Evolutionary conservation across 345 rosid species (phyloP), one percentile per base, ranked within the genome.

Genomic region (Eutrema heterophyllum): DNA sequence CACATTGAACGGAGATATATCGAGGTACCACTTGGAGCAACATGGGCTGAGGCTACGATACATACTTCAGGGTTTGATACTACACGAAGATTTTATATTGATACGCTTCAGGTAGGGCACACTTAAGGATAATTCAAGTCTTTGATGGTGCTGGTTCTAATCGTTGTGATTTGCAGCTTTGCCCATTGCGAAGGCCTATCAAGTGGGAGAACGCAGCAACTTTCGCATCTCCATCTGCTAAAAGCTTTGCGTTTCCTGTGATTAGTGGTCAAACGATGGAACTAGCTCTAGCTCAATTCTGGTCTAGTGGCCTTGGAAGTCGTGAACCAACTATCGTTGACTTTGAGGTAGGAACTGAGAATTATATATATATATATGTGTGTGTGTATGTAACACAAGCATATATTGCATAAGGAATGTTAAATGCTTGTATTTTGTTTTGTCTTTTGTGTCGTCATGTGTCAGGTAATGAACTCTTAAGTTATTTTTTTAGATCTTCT

Each of bases 271-370:
- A 81, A 81, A 92, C 97, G 39, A 86, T 90, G 96, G 99, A 95
- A 82, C 83, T 95, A 74, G 89, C 87, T 63, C 68, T 95, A 78
- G 97, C 99, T 76, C 99, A 92, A 80, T 95, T 90, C 79, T 92
- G 99, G 98, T 87, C 97, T 59, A 95, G 99, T 80, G 99, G 99
- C 71, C 82, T 90, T 63, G 99, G 96, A 74, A 95, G 98, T 84
- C 86, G 81, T 71, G 96, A 92, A 81, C 83, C 84, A 55, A 78
- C 99, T 64, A 27, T 69, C 41, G 93, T 92, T 53, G 96, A 95
- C 77, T 92, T 95, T 85, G 94, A 95, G 99, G 99, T 95, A 87
- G 59, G 53, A 61, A 44, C 27, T 49, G 57, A 65, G 40, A 43
- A 44, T 39, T 77, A 35, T 46, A 45, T n/a, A 35, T 45, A 7